phyloP scores from a whole-genome alignment of 2,329 filamentous ascomycete species.

The Pseudogymnoascus sp. region DNA sequence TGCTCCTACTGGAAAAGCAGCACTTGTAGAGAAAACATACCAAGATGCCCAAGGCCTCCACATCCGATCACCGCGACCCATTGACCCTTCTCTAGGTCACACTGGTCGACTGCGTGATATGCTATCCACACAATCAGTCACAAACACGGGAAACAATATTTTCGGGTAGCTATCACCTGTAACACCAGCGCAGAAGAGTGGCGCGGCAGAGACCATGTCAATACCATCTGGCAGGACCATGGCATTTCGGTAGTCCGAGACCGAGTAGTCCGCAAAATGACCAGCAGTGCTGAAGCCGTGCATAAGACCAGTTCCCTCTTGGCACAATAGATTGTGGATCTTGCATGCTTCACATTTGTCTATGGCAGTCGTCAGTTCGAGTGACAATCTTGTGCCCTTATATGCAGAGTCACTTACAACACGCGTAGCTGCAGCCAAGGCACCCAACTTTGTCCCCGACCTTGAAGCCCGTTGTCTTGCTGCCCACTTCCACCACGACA shows the following conservation, averaged over 20 bases:
- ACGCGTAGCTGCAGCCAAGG: constrained; percentile 19
- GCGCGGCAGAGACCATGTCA: constrained; percentile 20
- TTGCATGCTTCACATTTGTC: constrained; percentile 16
- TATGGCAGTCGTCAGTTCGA: neutral
- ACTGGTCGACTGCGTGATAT: constrained; percentile 1
- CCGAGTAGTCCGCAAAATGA: constrained; percentile 26
- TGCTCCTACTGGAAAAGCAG: neutral
- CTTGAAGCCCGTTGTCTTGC: constrained; percentile 47
- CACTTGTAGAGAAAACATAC: constrained; percentile 4
- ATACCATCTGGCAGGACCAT: constrained; percentile 23
- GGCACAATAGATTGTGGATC: constrained; percentile 22
- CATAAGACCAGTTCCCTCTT: constrained; percentile 20
- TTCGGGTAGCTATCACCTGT: constrained; percentile 15
- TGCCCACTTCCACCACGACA: constrained; percentile 49
- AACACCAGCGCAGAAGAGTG: constrained; percentile 27
- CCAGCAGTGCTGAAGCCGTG: constrained; percentile 22
- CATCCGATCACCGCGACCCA: constrained; percentile 20
- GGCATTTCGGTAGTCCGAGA: constrained; percentile 22
- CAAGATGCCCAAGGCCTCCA: constrained; percentile 19
- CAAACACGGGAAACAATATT: neutral
- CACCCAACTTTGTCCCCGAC: constrained; percentile 51
- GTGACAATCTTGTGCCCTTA: neutral
- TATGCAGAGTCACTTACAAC: constrained; percentile 19
- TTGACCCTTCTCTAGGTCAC: constrained; percentile 14
- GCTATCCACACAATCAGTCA: neutral